Conservation (phyloP, 495 filamentous ascomycete species). For the Penicillium silybi region DNA sequence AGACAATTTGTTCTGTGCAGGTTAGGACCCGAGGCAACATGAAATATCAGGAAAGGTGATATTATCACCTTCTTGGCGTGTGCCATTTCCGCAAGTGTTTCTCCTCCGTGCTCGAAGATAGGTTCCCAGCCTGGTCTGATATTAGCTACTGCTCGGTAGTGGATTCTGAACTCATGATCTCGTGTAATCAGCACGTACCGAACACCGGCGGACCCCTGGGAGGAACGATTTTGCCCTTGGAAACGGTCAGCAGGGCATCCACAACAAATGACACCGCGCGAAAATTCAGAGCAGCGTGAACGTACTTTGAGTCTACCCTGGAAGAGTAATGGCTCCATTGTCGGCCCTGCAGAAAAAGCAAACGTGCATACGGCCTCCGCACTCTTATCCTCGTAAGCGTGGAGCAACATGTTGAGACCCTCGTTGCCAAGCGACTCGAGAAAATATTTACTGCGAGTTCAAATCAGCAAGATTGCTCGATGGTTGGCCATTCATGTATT, state of each 20-base stretch:
- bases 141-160: constrained; percentile 17
- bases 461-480: neutral
- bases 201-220: constrained; percentile 58
- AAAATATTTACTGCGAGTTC: constrained; percentile 73
- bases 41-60: neutral
- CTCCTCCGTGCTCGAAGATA: constrained; percentile 81
- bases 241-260: neutral
- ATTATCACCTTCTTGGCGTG: constrained; percentile 58
- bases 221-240: constrained; percentile 49
- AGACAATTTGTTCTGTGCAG: constrained; percentile 65
- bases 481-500: too few relatives aligned
- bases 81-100: constrained; percentile 93
- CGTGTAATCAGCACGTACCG: constrained; percentile 39
- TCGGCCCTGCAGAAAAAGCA: constrained; percentile 74
- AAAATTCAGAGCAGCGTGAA: neutral
- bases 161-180: neutral
- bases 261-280: neutral
- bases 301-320: constrained; percentile 62
- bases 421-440: constrained; percentile 68
- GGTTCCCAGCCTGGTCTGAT: constrained; percentile 71
- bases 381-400: constrained; percentile 75
- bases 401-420: constrained; percentile 76
- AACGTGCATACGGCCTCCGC: constrained; percentile 90
- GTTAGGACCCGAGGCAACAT: constrained; percentile 14
- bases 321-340: constrained; percentile 71